Evolutionary conservation across 441 rosid genomes (phyloP), one percentile per base, ranked within the genome.

Genomic region (Breynia disticha): DNA sequence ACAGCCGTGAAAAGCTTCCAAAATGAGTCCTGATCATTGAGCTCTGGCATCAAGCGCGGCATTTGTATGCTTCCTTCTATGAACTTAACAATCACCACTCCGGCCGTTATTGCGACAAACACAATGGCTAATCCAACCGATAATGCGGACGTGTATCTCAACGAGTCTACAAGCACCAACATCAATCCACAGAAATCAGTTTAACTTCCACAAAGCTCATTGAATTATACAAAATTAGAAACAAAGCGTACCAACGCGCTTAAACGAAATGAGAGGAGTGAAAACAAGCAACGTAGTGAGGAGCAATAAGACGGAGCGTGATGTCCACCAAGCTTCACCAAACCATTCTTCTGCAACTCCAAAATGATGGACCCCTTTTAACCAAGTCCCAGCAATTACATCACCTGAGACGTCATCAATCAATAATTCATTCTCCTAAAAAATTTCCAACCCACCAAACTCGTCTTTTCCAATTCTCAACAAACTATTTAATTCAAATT

Each of bases 1-100:
- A 79, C 71, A 6, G 77, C 56, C 4, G 87, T 83, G 56, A 79
- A 80, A 52, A 83, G 77, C 68, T 80, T 79, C 85, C 87, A 80
- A 55, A 80, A 80, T 1, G 84, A 78, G 9, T 76, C 69, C 64
- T 78, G 84, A 41, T 75, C 72, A 0, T n/a, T 58, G 37, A 80
- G 52, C 61, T 75, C 35, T 10, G 90, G 83, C 68, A 75, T 56
- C 66, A 83, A 58, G 18, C 64, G 70, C 8, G 85, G 87, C 79
- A 79, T 68, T 52, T 59, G 60, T 52, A 73, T 61, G 59, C 75
- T 61, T 53, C 80, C 81, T 54, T 73, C 72, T 5, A 56, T 46
- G 55, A 77, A 32, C 68, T 79, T 83, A 28, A 68, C 61, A 44
- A 75, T 57, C 0, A 72, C 64, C 9, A 83, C 73, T 52, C 73